These are phyloP conservation scores for Diaporthe destruens DNA, from an alignment of 2,329 filamentous ascomycete genomes.

Conservation along the genomic window DNA sequence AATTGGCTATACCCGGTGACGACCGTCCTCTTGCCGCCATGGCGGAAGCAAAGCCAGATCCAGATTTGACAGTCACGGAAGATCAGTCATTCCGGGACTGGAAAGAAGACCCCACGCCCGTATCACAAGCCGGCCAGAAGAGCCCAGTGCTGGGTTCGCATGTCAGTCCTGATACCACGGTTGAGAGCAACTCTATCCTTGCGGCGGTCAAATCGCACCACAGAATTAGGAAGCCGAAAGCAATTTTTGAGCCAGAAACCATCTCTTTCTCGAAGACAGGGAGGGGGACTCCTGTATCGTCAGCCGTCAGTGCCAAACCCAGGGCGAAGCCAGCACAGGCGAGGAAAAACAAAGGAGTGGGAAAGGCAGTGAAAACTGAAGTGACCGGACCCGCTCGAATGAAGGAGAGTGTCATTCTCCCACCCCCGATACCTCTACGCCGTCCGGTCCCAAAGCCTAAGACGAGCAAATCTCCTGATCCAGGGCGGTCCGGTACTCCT, in stretches of 20 bases:
- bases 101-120: background rate
- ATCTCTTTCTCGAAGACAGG: conserved; percentile 16
- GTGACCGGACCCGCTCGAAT: background rate
- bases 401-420: conserved; percentile 10
- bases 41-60: background rate
- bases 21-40: background rate
- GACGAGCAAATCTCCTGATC: background rate
- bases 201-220: conserved; percentile 64
- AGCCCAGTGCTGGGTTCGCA: conserved; percentile 42
- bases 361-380: conserved; percentile 11
- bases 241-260: conserved; percentile 47
- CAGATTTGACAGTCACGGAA: background rate
- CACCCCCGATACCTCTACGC: conserved; percentile 15
- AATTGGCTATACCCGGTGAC: background rate
- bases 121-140: conserved; percentile 14
- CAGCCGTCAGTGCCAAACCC: conserved; percentile 4
- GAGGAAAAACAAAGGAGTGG: conserved; percentile 20
- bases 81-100: background rate
- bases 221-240: conserved; percentile 61
- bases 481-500: background rate
- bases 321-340: conserved; percentile 22
- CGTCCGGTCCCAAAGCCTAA: conserved; percentile 9
- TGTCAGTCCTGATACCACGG: background rate
- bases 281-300: conserved; percentile 5
- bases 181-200: conserved; percentile 57